Evolutionary conservation across 768 basidiomycete genomes (phyloP), one percentile per base, ranked within the genome.

Genomic region (Pleurotus salmoneostramineus): DNA sequence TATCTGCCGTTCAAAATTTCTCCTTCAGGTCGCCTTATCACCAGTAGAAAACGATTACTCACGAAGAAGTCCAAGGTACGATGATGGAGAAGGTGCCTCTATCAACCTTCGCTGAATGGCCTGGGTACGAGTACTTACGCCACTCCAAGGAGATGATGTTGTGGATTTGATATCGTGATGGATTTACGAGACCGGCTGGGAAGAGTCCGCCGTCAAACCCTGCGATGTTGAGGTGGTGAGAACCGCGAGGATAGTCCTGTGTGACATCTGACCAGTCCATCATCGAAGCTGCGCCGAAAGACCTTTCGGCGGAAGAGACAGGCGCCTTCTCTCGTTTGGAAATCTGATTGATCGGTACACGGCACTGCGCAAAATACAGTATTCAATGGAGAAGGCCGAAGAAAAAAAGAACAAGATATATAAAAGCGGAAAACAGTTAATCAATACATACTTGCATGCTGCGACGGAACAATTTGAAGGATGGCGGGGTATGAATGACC

Each of bases 371-470:
- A 27, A 27, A 27, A 27, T 27, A 27, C 21, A 27, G 21, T 27
- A 27, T 27, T 27, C 21, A 27, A 27, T 40, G 34, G 33, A 43
- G 47, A 21, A 42, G 45, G 57, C 36, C 37, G 36, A 42, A 31
- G 32, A 5, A 54, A 54, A 27, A 27, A 54, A 12, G 14, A 17
- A 6, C 21, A 32, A 43, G 40, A 55, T 55, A 55, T 55, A 40
- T 27, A 55, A 37, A 55, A 27, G 21, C 32, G 17, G 52, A 55
- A 55, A 55, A 55, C 52, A 55, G 52, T 55, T 40, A 55, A 55
- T 40, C 52, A 55, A 55, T 55, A 55, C 52, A 55, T 55, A 55
- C 40, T 27, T 55, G 52, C 21, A 55, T 55, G 52, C 52, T 40
- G 35, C 15, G 48, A 49, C 21, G 48, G 33, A 49, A 21, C 48